phyloP scores from a whole-genome alignment of 192 early-diverging fungal species.

The Rhizophlyctis rosea region DNA sequence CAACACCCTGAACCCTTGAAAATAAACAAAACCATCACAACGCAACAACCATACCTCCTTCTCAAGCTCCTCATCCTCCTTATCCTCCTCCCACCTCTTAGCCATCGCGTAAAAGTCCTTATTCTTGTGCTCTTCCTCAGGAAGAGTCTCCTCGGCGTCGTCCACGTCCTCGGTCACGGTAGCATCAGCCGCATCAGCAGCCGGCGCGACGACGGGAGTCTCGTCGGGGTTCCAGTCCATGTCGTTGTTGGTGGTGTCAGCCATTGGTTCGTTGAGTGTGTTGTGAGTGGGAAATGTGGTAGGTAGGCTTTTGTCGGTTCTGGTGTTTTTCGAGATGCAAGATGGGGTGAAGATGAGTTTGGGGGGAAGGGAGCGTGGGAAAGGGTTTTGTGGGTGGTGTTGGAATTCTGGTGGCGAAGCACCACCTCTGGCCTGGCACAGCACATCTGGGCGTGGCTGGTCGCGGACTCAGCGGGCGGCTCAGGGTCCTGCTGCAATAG shows the following conservation, averaged over 20 bases:
- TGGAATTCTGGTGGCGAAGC: too few relatives aligned
- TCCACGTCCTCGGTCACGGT: too few relatives aligned
- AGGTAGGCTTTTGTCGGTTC: not conserved
- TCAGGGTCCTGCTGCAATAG: too few relatives aligned
- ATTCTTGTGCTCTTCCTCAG: not conserved
- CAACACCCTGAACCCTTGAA: not conserved
- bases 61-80: constrained; percentile 14
- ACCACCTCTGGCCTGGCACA: too few relatives aligned
- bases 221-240: not conserved
- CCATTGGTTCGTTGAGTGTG: not conserved
- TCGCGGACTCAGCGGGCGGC: too few relatives aligned
- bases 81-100: constrained; percentile 28
- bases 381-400: too few relatives aligned
- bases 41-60: constrained; percentile 5
- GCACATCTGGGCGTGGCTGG: too few relatives aligned
- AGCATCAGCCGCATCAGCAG: too few relatives aligned
- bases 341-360: too few relatives aligned
- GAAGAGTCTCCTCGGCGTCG: not conserved
- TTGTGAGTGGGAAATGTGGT: not conserved
- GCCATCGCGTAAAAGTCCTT: not conserved
- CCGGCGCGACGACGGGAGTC: not conserved
- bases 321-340: not conserved
- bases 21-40: too few relatives aligned
- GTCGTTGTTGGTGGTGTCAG: not conserved
- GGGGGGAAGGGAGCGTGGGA: too few relatives aligned